Percentiles rank a stretch among this genome's conserved stretches.
Evolutionary conservation across 2,329 filamentous ascomycete genomes (phyloP).

Genomic region (Pyrenochaeta sp.): DNA sequence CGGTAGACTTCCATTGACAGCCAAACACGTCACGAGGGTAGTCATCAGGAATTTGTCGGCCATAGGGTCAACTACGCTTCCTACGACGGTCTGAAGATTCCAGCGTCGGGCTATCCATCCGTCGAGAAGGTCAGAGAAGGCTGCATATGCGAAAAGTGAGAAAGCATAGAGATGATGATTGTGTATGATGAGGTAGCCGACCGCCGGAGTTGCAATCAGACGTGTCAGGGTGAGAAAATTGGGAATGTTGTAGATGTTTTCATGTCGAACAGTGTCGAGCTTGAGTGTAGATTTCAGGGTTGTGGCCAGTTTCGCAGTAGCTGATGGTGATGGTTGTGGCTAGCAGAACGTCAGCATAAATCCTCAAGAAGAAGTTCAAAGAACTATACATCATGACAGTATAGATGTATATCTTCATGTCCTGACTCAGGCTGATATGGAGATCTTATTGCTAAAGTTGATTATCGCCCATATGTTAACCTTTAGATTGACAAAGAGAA

Average conservation of each 20-base stretch:
- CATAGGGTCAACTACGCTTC: constrained; percentile 88
- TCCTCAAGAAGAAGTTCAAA: neutral
- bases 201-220: constrained; percentile 79
- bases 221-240: constrained; percentile 92
- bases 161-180: constrained; percentile 82
- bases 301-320: constrained; percentile 32
- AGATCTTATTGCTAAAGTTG: too few relatives aligned
- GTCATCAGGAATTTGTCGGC: constrained; percentile 98
- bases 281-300: constrained; percentile 43
- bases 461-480: too few relatives aligned
- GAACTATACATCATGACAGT: too few relatives aligned
- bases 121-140: constrained; percentile 89
- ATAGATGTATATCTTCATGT: too few relatives aligned
- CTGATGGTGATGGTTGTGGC: constrained; percentile 10
- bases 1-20: constrained; percentile 82
- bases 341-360: constrained; percentile 5
- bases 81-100: constrained; percentile 91
- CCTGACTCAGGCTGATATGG: too few relatives aligned
- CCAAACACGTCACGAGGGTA: constrained; percentile 83
- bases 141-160: constrained; percentile 89
- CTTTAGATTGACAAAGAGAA: too few relatives aligned
- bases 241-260: constrained; percentile 97
- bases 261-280: constrained; percentile 55
- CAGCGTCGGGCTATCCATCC: constrained; percentile 91
- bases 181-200: constrained; percentile 89